Percentiles rank a stretch among this genome's conserved stretches.
phyloP scores from a whole-genome alignment of 2,329 filamentous ascomycete species.

The Monilinia fructigena region DNA sequence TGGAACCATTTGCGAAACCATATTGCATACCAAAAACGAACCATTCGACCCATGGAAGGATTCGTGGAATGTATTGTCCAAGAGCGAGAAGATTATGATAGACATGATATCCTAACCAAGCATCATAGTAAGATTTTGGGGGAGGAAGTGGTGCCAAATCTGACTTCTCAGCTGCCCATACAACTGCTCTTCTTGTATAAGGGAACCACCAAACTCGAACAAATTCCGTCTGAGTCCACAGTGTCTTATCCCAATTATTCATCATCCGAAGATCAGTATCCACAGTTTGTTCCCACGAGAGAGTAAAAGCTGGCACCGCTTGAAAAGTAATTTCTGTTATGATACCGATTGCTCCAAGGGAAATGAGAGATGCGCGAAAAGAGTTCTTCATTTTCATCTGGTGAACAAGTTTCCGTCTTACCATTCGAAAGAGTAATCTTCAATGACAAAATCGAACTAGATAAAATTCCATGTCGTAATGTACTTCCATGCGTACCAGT shows the following conservation, averaged over 20 bases:
- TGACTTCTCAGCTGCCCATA: constrained; percentile 86
- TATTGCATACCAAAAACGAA: constrained; percentile 98
- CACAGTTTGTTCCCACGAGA: constrained; percentile 82
- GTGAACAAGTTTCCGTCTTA: constrained; percentile 66
- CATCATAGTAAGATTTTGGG: constrained; percentile 72
- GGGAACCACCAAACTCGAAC: constrained; percentile 98
- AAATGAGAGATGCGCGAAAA: constrained; percentile 89
- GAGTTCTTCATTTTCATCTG: constrained; percentile 66
- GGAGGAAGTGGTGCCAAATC: constrained; percentile 58
- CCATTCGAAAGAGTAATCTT: constrained; percentile 83
- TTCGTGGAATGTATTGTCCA: constrained; percentile 71
- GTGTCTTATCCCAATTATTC: constrained; percentile 64
- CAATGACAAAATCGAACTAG: constrained; percentile 71
- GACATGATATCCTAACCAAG: constrained; percentile 76
- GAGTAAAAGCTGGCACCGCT: constrained; percentile 76
- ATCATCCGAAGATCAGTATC: constrained; percentile 68
- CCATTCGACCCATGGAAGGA: constrained; percentile 89
- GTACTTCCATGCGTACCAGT: constrained; percentile 92
- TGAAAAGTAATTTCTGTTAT: constrained; percentile 86
- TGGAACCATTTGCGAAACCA: constrained; percentile 71
- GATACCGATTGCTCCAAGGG: constrained; percentile 85
- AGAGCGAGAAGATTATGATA: constrained; percentile 90
- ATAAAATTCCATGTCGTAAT: constrained; percentile 77
- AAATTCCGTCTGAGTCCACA: constrained; percentile 87
- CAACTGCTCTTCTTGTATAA: constrained; percentile 81